Percentiles rank a stretch among this genome's conserved stretches.
Evolutionary conservation across 371 early-diverging fungal genomes (phyloP).

Genomic region (Mortierella sp.): DNA sequence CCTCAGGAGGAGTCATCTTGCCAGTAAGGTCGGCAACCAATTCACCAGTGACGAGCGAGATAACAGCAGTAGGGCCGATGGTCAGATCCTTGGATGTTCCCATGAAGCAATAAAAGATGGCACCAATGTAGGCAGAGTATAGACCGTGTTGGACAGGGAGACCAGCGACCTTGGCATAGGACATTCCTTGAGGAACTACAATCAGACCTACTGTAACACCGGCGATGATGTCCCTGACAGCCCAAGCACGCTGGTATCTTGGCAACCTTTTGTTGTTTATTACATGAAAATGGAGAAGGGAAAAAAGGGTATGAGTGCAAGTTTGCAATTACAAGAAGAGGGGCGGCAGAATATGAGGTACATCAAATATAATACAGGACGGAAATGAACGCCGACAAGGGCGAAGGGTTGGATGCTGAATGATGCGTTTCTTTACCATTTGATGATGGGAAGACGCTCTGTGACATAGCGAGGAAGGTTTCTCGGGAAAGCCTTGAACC

Average conservation of each 20-base stretch:
- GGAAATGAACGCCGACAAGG: not conserved
- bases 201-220: slow-evolving; percentile 90
- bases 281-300: not conserved
- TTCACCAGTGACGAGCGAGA: slow-evolving; percentile 76
- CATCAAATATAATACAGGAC: not conserved
- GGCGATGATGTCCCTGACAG: slow-evolving; percentile 86
- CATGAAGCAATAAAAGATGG: slow-evolving; percentile 82
- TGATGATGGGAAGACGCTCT: slow-evolving; percentile 52
- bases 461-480: slow-evolving; percentile 45
- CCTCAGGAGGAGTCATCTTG: slow-evolving; percentile 56
- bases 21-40: slow-evolving; percentile 61
- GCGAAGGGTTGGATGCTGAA: not conserved
- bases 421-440: slow-evolving; percentile 35
- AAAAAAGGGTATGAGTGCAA: not conserved
- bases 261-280: slow-evolving; percentile 45
- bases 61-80: slow-evolving; percentile 92
- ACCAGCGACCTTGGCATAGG: slow-evolving; percentile 87
- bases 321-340: not conserved
- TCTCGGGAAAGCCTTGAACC: slow-evolving; percentile 43
- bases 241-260: slow-evolving; percentile 71
- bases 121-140: slow-evolving; percentile 88
- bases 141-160: slow-evolving; percentile 89
- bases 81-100: slow-evolving; percentile 91
- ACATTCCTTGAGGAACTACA: slow-evolving; percentile 88
- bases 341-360: not conserved